Evolutionary conservation across 1,139 yeast species (phyloP).

Genomic region (Protomyces inundatus): DNA sequence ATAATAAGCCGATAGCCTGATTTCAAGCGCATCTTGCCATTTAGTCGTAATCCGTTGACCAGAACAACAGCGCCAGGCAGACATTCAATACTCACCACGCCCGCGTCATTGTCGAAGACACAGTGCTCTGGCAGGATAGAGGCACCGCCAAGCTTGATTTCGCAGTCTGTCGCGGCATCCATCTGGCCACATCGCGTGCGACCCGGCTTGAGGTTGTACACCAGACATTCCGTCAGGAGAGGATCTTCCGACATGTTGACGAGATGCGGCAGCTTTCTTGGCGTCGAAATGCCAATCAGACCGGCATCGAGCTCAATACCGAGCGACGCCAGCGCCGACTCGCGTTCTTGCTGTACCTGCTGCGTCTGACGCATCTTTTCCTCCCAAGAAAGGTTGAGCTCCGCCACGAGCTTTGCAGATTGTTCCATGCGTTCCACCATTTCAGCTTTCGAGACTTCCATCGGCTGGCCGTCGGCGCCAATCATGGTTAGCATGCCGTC

Average conservation of each 20-base stretch:
- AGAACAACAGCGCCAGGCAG: slow-evolving; percentile 31
- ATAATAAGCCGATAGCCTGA: slow-evolving; percentile 35
- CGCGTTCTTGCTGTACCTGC: slow-evolving; percentile 35
- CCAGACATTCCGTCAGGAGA: slow-evolving; percentile 35
- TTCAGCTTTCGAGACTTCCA: slow-evolving; percentile 30
- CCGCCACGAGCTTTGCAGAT: slow-evolving; percentile 35
- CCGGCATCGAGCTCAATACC: slow-evolving; percentile 35
- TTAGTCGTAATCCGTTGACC: slow-evolving; percentile 34
- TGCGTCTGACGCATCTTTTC: slow-evolving; percentile 34
- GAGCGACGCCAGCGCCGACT: slow-evolving; percentile 35
- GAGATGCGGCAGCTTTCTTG: slow-evolving; percentile 36
- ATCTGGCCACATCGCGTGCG: slow-evolving; percentile 34
- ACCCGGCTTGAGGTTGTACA: slow-evolving; percentile 36
- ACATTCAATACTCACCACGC: slow-evolving; percentile 31
- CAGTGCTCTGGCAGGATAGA: slow-evolving; percentile 35
- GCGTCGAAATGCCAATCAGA: slow-evolving; percentile 35
- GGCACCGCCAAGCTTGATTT: slow-evolving; percentile 34
- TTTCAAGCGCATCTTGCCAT: slow-evolving; percentile 29
- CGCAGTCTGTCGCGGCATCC: slow-evolving; percentile 28
- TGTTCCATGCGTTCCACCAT: slow-evolving; percentile 34
- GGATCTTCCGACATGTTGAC: slow-evolving; percentile 38
- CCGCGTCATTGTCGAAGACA: slow-evolving; percentile 31
- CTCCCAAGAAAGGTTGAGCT: slow-evolving; percentile 37
- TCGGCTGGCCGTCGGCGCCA: slow-evolving; percentile 30
- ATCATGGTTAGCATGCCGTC: slow-evolving; percentile 25